Percentiles rank a stretch among this genome's conserved stretches.
Evolutionary conservation across 2,329 filamentous ascomycete species (phyloP).

Genomic region (Saccharata proteae): DNA sequence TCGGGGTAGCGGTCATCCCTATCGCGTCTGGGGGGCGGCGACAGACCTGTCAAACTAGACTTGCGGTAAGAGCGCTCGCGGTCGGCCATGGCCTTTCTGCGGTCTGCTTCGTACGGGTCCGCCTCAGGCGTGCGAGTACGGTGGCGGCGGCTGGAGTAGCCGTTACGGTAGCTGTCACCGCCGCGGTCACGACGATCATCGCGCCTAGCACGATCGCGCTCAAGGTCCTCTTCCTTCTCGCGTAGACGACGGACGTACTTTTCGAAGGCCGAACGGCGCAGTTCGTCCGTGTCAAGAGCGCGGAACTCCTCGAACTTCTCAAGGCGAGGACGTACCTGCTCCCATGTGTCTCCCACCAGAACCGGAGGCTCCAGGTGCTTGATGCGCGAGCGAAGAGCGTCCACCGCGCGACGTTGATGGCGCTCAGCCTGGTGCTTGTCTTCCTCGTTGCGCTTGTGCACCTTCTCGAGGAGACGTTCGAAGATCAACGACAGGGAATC

Average conservation of each 20-base stretch:
- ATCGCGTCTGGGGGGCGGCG: constrained; percentile 34
- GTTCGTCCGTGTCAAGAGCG: constrained; percentile 69
- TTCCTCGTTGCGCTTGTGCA: constrained; percentile 68
- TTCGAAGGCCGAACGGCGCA: constrained; percentile 74
- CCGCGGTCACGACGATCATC: constrained; percentile 35
- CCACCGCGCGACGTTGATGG: constrained; percentile 71
- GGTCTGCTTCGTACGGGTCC: constrained; percentile 90
- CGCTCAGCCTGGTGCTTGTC: constrained; percentile 73
- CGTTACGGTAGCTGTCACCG: constrained; percentile 30
- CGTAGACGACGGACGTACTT: constrained; percentile 83
- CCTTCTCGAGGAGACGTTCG: constrained; percentile 78
- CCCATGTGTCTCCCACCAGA: constrained; percentile 67
- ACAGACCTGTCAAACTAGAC: constrained; percentile 53
- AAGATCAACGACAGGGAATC: constrained; percentile 74
- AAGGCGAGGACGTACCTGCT: constrained; percentile 70
- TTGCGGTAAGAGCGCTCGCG: constrained; percentile 90
- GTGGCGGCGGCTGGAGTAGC: constrained; percentile 28
- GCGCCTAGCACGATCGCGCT: constrained; percentile 34
- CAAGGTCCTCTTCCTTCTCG: constrained; percentile 76
- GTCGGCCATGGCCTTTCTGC: constrained; percentile 84
- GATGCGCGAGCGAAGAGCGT: constrained; percentile 72
- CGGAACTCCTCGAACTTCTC: constrained; percentile 75
- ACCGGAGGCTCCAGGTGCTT: constrained; percentile 86
- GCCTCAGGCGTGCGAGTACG: constrained; percentile 78
- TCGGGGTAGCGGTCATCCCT: constrained; percentile 25